Evolutionary conservation across 139 green algal species (phyloP).

Genomic region (Chlorella sp.): DNA sequence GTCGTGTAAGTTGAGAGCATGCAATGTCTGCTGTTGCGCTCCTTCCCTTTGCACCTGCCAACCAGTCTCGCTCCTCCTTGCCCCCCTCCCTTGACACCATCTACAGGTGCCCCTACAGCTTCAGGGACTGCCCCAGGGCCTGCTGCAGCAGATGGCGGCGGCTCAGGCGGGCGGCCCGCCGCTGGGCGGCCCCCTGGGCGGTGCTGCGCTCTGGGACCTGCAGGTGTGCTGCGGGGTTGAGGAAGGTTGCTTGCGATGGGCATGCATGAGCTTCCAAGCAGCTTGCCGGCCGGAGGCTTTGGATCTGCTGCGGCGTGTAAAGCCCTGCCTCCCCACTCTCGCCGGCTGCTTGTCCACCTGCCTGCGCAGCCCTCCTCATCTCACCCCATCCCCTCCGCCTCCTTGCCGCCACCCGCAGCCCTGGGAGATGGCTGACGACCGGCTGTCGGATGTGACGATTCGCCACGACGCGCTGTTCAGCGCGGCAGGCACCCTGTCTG

Average conservation of each 20-base stretch:
- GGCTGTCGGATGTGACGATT: background rate
- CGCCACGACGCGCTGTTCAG: conserved; percentile 21
- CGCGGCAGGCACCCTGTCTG: background rate
- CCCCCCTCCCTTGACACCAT: too few species aligned
- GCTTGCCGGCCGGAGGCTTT: too few species aligned
- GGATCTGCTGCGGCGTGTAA: too few species aligned
- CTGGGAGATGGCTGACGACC: conserved; percentile 5
- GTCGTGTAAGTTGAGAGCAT: too few species aligned
- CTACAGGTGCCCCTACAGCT: background rate
- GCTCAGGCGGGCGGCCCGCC: background rate
- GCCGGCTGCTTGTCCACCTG: too few species aligned
- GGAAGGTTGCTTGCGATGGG: too few species aligned
- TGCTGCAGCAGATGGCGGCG: background rate
- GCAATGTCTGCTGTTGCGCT: too few species aligned
- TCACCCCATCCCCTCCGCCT: background rate
- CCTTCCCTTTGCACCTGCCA: too few species aligned
- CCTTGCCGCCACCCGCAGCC: background rate
- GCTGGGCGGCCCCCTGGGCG: background rate
- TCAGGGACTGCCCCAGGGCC: background rate
- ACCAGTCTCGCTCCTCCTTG: too few species aligned
- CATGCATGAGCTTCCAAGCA: too few species aligned
- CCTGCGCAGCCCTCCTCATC: too few species aligned
- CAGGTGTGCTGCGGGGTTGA: background rate
- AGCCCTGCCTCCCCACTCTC: too few species aligned
- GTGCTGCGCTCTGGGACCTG: background rate